Percentiles rank a stretch among this genome's conserved stretches.
Evolutionary conservation across 2,329 filamentous ascomycete genomes (phyloP).

Genomic region (Trichoderma arundinaceum): DNA sequence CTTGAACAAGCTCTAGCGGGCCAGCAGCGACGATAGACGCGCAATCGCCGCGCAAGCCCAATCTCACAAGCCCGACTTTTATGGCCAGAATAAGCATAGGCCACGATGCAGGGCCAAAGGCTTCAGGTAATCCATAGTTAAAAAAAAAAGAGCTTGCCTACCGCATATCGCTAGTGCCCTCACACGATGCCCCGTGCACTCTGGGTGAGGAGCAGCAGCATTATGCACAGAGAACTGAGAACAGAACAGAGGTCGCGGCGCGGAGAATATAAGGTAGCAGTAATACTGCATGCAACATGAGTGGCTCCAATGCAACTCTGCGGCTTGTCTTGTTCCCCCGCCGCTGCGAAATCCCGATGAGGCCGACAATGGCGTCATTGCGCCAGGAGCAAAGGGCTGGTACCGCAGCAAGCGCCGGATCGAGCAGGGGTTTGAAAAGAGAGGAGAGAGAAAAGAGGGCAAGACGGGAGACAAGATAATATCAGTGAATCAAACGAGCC

Average conservation of each 20-base stretch:
- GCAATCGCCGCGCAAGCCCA: conserved; percentile 25
- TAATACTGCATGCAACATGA: too few relatives aligned
- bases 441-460: not conserved
- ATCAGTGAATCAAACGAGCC: conserved; percentile 15
- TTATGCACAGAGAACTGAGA: too few relatives aligned
- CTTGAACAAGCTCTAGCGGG: not conserved
- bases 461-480: not conserved
- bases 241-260: too few relatives aligned
- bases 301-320: not conserved
- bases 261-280: too few relatives aligned
- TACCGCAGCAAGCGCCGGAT: conserved; percentile 2
- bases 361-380: too few relatives aligned
- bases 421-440: not conserved
- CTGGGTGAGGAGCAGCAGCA: too few relatives aligned
- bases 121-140: not conserved
- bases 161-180: too few relatives aligned
- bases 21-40: not conserved
- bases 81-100: not conserved
- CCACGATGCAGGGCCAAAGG: not conserved
- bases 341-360: too few relatives aligned
- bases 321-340: too few relatives aligned
- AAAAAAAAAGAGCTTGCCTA: too few relatives aligned
- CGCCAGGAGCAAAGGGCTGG: not conserved
- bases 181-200: too few relatives aligned
- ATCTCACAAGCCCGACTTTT: not conserved